Evolutionary conservation across 192 early-diverging fungal genomes (phyloP).

Genomic region (Cetraspora pellucida): DNA sequence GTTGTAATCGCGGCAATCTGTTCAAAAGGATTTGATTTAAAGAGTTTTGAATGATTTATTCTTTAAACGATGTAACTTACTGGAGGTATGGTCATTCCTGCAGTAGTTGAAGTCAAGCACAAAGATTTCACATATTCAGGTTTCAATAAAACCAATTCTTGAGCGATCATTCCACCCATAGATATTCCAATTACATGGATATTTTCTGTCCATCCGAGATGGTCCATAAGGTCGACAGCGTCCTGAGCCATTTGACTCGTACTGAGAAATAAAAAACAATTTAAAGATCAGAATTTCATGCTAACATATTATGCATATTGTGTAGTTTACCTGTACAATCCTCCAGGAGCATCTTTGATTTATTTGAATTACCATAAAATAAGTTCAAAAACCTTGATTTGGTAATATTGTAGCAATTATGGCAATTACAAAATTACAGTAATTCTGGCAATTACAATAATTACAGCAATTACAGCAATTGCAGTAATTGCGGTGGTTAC

Average conservation of each 20-base stretch:
- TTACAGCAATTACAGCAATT: background rate
- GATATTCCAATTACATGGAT: slow-evolving; percentile 83
- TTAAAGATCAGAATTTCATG: background rate
- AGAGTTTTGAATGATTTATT: background rate
- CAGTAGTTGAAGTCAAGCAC: slow-evolving; percentile 60
- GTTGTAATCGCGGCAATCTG: background rate
- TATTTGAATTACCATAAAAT: slow-evolving; percentile 8
- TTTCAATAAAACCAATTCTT: slow-evolving; percentile 64
- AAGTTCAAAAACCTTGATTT: background rate
- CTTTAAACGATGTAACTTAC: background rate
- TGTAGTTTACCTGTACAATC: slow-evolving; percentile 51
- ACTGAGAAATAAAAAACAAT: slow-evolving; percentile 31
- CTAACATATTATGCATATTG: background rate
- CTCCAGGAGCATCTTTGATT: slow-evolving; percentile 53
- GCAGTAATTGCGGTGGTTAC: too few species aligned
- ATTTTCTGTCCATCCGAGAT: slow-evolving; percentile 70
- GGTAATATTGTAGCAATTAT: background rate
- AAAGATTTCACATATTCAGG: slow-evolving; percentile 63
- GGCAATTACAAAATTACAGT: background rate
- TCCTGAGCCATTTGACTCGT: slow-evolving; percentile 82
- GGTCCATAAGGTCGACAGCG: slow-evolving; percentile 64
- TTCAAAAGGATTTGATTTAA: background rate
- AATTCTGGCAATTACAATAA: background rate
- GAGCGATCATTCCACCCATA: slow-evolving; percentile 86
- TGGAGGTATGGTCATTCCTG: slow-evolving; percentile 47